phyloP scores from a whole-genome alignment of 495 filamentous ascomycete genomes.

The Penicillium argentinense region DNA sequence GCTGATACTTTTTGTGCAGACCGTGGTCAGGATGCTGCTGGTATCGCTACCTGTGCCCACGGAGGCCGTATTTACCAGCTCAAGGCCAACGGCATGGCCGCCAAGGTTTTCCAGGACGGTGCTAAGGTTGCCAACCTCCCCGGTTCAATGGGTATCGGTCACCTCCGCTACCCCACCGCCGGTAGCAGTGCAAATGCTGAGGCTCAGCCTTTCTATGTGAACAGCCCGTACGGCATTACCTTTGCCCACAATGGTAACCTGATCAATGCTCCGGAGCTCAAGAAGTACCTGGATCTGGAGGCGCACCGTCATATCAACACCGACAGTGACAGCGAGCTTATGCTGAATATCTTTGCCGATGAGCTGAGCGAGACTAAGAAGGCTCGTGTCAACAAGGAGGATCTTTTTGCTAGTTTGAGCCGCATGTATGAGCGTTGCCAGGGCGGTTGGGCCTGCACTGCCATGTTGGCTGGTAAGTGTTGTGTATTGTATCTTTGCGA shows the following conservation, averaged over 20 bases:
- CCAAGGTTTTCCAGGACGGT: slow-evolving; percentile 81
- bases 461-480: slow-evolving; percentile 79
- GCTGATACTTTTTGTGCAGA: slow-evolving; percentile 32
- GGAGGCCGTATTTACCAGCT: slow-evolving; percentile 85
- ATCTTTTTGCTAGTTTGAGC: slow-evolving; percentile 77
- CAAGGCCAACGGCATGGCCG: slow-evolving; percentile 91
- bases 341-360: slow-evolving; percentile 93
- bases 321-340: slow-evolving; percentile 90
- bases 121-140: slow-evolving; percentile 74
- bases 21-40: slow-evolving; percentile 88
- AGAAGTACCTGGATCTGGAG: slow-evolving; percentile 76
- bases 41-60: slow-evolving; percentile 72
- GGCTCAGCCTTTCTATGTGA: slow-evolving; percentile 83
- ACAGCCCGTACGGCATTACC: slow-evolving; percentile 79
- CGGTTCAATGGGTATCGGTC: slow-evolving; percentile 86
- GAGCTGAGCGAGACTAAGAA: slow-evolving; percentile 96
- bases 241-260: slow-evolving; percentile 86
- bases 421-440: slow-evolving; percentile 76
- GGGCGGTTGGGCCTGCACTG: slow-evolving; percentile 85
- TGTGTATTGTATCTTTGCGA: not conserved
- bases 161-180: slow-evolving; percentile 89
- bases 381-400: slow-evolving; percentile 86
- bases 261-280: slow-evolving; percentile 85
- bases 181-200: slow-evolving; percentile 70
- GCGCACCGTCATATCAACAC: slow-evolving; percentile 97